phyloP scores from a whole-genome alignment of 257 asterid genomes.

The Perilla frutescens region DNA sequence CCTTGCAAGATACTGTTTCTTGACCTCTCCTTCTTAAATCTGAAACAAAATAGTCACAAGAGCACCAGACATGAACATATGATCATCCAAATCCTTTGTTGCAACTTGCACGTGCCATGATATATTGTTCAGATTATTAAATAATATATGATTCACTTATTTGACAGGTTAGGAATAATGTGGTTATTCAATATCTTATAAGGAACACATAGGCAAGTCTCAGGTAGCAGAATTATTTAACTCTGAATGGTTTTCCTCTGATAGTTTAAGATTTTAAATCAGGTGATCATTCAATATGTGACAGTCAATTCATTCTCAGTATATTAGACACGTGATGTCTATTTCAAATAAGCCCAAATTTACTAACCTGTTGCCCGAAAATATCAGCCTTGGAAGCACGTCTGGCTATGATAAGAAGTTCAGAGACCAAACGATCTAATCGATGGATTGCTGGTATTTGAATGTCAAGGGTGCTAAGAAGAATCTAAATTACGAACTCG shows the following conservation, averaged over 20 bases:
- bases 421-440: slow-evolving; percentile 95
- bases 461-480: slow-evolving; percentile 56
- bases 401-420: slow-evolving; percentile 95
- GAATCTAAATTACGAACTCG: slow-evolving; percentile 8
- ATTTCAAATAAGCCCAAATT: background rate
- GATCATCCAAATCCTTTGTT: background rate
- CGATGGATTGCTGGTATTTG: slow-evolving; percentile 79
- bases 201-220: no score
- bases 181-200: background rate
- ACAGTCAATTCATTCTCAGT: slow-evolving; percentile 1
- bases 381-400: slow-evolving; percentile 82
- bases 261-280: slow-evolving; percentile 5
- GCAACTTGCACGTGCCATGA: background rate
- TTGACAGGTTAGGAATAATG: slow-evolving; percentile 3
- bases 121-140: background rate
- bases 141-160: background rate
- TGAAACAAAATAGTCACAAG: slow-evolving; percentile 37
- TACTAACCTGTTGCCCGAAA: slow-evolving; percentile 81
- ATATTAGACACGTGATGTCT: background rate
- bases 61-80: slow-evolving; percentile 3
- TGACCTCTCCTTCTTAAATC: slow-evolving; percentile 87
- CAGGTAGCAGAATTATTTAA: background rate
- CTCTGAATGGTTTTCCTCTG: background rate
- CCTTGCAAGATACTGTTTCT: slow-evolving; percentile 87
- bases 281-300: background rate